Percentiles rank a stretch among this genome's conserved stretches.
phyloP scores from a whole-genome alignment of 345 rosid species.

The Pugionium dolabratum region DNA sequence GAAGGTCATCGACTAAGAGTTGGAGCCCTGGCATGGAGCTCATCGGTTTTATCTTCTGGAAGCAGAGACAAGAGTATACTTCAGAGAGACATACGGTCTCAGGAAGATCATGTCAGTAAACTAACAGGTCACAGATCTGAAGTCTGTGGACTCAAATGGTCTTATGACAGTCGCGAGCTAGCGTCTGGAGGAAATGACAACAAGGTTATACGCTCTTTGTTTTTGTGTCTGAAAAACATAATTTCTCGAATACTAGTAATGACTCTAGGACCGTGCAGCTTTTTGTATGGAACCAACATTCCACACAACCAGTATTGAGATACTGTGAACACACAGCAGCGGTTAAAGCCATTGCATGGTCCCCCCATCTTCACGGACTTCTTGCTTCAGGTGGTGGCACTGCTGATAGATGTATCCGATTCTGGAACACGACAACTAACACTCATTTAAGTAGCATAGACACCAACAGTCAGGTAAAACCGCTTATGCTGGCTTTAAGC shows the following conservation, averaged over 20 bases:
- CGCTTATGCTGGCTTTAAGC: not conserved
- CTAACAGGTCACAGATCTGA: constrained; percentile 96
- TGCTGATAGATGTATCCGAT: constrained; percentile 93
- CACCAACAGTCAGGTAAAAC: constrained; percentile 91
- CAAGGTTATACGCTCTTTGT: constrained; percentile 44
- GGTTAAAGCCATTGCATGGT: constrained; percentile 99
- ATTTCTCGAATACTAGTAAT: constrained; percentile 9
- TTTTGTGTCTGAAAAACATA: not conserved
- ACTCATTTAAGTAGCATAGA: constrained; percentile 85
- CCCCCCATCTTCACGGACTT: constrained; percentile 95
- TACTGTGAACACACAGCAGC: constrained; percentile 97
- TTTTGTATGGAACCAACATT: constrained; percentile 95
- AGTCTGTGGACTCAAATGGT: constrained; percentile 99
- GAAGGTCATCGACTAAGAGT: constrained; percentile 95
- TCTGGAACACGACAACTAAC: constrained; percentile 96
- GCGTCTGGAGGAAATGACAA: constrained; percentile 99
- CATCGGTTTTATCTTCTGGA: constrained; percentile 84
- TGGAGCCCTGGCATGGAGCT: constrained; percentile 96
- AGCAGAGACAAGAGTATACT: constrained; percentile 94
- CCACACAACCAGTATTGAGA: constrained; percentile 84
- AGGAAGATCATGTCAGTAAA: constrained; percentile 82
- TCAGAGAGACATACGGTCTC: constrained; percentile 79
- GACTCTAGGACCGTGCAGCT: constrained; percentile 57
- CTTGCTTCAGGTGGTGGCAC: constrained; percentile 99
- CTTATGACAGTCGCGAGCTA: constrained; percentile 90